Base-by-base conservation (phyloP, 306 rosid species). In the Medicago lupulina region DNA sequence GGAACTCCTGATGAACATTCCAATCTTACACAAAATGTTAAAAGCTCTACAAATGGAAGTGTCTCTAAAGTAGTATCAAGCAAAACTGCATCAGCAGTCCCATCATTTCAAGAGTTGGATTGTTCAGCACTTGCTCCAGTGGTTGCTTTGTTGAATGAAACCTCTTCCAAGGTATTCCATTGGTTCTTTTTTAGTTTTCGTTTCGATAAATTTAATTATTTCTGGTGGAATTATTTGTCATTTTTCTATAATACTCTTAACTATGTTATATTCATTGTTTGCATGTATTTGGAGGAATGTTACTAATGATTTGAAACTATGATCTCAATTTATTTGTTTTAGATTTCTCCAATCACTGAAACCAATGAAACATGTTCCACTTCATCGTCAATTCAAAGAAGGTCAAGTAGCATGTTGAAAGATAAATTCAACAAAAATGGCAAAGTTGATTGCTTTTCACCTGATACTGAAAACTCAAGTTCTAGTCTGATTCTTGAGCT, bases 21-120 rank as follows among this genome's bases (percentile, higher is more conserved):
- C 64, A 58, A 57, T 10, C 63, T 57, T 21, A 21, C 36, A 19
- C 38, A 57, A 57, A 57, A 57, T 57, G 63, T 21, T 57, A 57
- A 57, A 19, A 57, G 8, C n/a, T 57, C 63, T 57, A 57, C 63
- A 57, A 57, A 58, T 58, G 64, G 64, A 58, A 58, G 16, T 58
- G 64, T 58, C 23, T 58, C 64, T 23, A 12, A 58, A 58, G 64
- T 23, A 58, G 64, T 10, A 7, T 58, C 23, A 23, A 58, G 5
- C 64, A 58, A 58, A 58, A 58, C 64, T 21, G 64, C 64, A 58
- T 58, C 12, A 58, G 38, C 9, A 58, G 64, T 23, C 36, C 64
- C n/a, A 58, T 58, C 64, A 58, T 14, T 58, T 23, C 64, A 15
- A 11, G 38, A 58, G 64, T 58, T 58, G 64, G 38, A 58, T 58